Evolutionary conservation across 306 rosid genomes (phyloP).

Genomic region (Lathyrus sativus): DNA sequence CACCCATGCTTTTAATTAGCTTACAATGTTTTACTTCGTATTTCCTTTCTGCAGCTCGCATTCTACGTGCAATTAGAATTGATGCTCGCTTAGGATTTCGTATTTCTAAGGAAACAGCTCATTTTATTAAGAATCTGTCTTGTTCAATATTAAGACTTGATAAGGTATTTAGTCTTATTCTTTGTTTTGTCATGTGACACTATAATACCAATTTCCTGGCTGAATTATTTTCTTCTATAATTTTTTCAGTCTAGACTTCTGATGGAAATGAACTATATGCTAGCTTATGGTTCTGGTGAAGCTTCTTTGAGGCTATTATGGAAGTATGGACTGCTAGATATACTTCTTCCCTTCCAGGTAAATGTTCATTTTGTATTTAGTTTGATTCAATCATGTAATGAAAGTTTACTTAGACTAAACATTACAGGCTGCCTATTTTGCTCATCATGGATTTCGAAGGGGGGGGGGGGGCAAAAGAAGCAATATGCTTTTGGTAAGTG

Average conservation of each 20-base stretch:
- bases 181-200: slow-evolving; percentile 25
- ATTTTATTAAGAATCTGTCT: slow-evolving; percentile 49
- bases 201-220: slow-evolving; percentile 20
- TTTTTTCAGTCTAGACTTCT: too few relatives aligned
- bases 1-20: slow-evolving; percentile 1
- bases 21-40: slow-evolving; percentile 8
- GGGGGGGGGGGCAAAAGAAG: slow-evolving; percentile 66
- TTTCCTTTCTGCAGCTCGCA: slow-evolving; percentile 63
- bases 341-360: too few relatives aligned
- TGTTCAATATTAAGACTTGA: slow-evolving; percentile 57
- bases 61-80: slow-evolving; percentile 72
- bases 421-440: slow-evolving; percentile 77
- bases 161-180: slow-evolving; percentile 56
- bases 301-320: too few relatives aligned
- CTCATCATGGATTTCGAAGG: slow-evolving; percentile 57
- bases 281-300: too few relatives aligned
- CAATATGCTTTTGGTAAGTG: slow-evolving; percentile 85
- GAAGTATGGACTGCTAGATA: too few relatives aligned
- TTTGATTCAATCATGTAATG: slow-evolving; percentile 25
- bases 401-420: slow-evolving; percentile 31
- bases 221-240: too few relatives aligned
- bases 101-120: slow-evolving; percentile 68
- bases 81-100: slow-evolving; percentile 75
- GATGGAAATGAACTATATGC: too few relatives aligned
- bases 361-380: too few relatives aligned